Evolutionary conservation across 2,329 filamentous ascomycete genomes (phyloP), one percentile per base, ranked within the genome.

Genomic region (Fusarium liriodendri): DNA sequence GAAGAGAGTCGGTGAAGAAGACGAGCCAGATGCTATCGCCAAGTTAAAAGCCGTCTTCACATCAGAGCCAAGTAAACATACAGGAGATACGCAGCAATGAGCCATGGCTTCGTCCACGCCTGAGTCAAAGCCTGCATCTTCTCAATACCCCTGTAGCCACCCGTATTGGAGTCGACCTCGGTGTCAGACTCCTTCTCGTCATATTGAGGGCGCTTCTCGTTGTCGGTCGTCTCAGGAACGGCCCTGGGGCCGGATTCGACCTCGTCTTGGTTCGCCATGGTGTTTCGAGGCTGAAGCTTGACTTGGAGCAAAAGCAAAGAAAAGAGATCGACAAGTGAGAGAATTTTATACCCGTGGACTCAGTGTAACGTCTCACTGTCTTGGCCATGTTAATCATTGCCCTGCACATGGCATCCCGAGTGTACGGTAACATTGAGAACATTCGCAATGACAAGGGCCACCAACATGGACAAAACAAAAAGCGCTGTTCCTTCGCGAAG

Each of bases 1-100:
- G 69, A 80, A 86, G 22, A 80, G 80, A n/a, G 77, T 79, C 67
- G 16, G 64, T 72, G 20, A 86, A 84, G 71, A 84, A 83, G 60
- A 85, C 82, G 3, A 85, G 70, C 78, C 84, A 87, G 65, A 87
- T 69, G 42, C 67, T 69, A 42, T 20, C 81, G 11, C 29, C 13
- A 22, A 1, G 45, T 61, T 9, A 64, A 60, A 47, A 13, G 14
- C 25, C 13, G 22, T 33, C 16, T 2, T 11, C 5, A 9, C 16
- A 20, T 38, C 18, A 20, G 10, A 14, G 9, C 5, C 2, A 14
- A 6, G 10, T 20, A 5, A 1, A 64, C 66, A 60, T 63, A 63
- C 75, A 80, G 64, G 6, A 75, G 52, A 55, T 85, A 84, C 20
- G 80, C 81, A 37, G 76, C 60, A 22, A 84, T 79, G 18, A 85